Evolutionary conservation across 2,329 filamentous ascomycete species (phyloP).

Genomic region (Pseudogymnoascus sp.): DNA sequence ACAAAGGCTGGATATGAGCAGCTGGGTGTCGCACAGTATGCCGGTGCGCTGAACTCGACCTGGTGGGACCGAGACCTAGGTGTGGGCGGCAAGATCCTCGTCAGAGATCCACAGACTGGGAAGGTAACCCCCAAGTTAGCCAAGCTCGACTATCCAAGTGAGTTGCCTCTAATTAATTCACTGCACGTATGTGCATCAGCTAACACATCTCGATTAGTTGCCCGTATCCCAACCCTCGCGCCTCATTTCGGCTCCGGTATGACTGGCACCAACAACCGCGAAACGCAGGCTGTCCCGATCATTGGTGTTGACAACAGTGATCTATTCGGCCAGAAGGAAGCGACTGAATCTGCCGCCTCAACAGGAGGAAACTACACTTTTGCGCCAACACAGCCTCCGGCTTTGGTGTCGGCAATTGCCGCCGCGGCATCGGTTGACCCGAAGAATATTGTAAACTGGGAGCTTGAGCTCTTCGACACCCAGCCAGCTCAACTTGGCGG

Average conservation of each 20-base stretch:
- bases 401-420: constrained; percentile 75
- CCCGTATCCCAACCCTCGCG: constrained; percentile 81
- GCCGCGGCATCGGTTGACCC: constrained; percentile 69
- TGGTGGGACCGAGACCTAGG: constrained; percentile 97
- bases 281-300: constrained; percentile 91
- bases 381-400: constrained; percentile 71
- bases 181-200: not conserved
- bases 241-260: constrained; percentile 82
- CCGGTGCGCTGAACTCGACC: constrained; percentile 74
- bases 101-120: constrained; percentile 61
- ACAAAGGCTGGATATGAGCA: constrained; percentile 79
- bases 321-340: constrained; percentile 30
- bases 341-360: constrained; percentile 24
- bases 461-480: constrained; percentile 86
- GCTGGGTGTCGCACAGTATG: constrained; percentile 87
- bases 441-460: constrained; percentile 82
- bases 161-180: constrained; percentile 20
- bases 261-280: constrained; percentile 61
- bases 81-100: constrained; percentile 80
- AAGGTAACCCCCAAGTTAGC: constrained; percentile 77
- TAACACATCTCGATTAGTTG: constrained; percentile 42
- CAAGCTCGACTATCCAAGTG: constrained; percentile 82
- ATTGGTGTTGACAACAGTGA: constrained; percentile 76
- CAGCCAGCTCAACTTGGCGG: constrained; percentile 79
- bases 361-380: constrained; percentile 45